Conservation (phyloP, 352 stramenopile genomes). For the Phytophthora sojae region DNA sequence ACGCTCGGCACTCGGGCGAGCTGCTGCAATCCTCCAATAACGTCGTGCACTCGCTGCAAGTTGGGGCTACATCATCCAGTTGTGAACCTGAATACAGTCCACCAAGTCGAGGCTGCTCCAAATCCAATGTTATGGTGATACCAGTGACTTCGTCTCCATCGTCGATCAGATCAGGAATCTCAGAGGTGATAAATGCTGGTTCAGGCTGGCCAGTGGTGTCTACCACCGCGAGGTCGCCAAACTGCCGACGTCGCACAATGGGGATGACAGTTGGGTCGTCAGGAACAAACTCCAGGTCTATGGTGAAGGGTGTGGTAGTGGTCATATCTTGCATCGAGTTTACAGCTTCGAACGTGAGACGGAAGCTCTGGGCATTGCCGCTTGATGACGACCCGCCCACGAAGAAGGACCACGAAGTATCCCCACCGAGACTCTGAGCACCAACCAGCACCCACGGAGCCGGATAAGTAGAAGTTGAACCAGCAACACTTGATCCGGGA, state of each 20-base stretch:
- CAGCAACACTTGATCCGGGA: background rate
- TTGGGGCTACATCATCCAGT: constrained; percentile 1
- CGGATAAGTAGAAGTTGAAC: constrained; percentile 9
- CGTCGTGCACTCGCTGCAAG: constrained; percentile 8
- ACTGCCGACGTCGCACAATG: constrained; percentile 11
- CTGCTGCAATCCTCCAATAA: constrained; percentile 13
- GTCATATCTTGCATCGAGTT: constrained; percentile 18
- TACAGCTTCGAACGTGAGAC: constrained; percentile 14
- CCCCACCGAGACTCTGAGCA: background rate
- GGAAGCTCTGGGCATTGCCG: constrained; percentile 3
- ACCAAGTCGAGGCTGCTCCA: constrained; percentile 19
- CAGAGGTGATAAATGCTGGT: constrained; percentile 19
- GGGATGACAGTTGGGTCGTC: constrained; percentile 1
- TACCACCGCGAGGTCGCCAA: constrained; percentile 9
- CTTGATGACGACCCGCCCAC: background rate
- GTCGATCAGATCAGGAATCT: constrained; percentile 2
- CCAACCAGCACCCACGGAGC: constrained; percentile 21
- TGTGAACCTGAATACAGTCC: constrained; percentile 19
- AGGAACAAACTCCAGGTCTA: constrained; percentile 18
- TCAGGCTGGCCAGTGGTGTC: constrained; percentile 2
- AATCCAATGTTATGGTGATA: constrained; percentile 9
- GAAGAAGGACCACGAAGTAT: constrained; percentile 16
- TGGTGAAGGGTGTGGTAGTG: constrained; percentile 2
- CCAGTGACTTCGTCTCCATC: background rate
- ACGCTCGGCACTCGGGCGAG: constrained; percentile 19